Evolutionary conservation across 2,329 filamentous ascomycete species (phyloP).

Genomic region (Cladosporium sp.): DNA sequence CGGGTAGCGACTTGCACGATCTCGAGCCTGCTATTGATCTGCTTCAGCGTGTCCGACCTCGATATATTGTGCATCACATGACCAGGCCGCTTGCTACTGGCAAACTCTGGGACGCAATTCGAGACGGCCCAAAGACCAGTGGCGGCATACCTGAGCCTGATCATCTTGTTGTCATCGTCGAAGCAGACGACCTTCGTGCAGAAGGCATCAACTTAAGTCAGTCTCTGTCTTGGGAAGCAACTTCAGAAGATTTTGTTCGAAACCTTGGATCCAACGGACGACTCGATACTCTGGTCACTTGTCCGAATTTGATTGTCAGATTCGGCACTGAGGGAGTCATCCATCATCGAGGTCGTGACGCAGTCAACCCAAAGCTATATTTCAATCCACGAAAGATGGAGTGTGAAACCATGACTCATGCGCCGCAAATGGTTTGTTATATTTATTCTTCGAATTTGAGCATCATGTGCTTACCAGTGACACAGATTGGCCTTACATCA

Average conservation of each 20-base stretch:
- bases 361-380: constrained; percentile 30
- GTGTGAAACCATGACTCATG: constrained; percentile 9
- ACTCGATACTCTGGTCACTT: constrained; percentile 32
- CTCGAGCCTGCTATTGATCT: constrained; percentile 33
- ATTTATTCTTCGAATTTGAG: neutral
- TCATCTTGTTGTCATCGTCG: constrained; percentile 31
- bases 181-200: constrained; percentile 32
- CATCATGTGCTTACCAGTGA: neutral
- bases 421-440: constrained; percentile 6
- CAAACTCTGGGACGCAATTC: constrained; percentile 31
- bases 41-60: constrained; percentile 26
- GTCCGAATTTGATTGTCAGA: constrained; percentile 32
- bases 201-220: constrained; percentile 31
- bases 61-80: constrained; percentile 33
- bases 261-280: constrained; percentile 32
- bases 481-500: constrained; percentile 26
- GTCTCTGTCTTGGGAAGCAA: constrained; percentile 31
- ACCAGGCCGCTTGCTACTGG: constrained; percentile 30
- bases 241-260: constrained; percentile 32
- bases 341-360: constrained; percentile 32
- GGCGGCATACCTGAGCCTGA: constrained; percentile 30
- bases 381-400: constrained; percentile 29
- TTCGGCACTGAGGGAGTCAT: constrained; percentile 32
- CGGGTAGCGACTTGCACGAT: constrained; percentile 27
- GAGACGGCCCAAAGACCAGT: constrained; percentile 28